Evolutionary conservation across 257 asterid genomes (phyloP).

Genomic region (Gynochthodes officinalis): DNA sequence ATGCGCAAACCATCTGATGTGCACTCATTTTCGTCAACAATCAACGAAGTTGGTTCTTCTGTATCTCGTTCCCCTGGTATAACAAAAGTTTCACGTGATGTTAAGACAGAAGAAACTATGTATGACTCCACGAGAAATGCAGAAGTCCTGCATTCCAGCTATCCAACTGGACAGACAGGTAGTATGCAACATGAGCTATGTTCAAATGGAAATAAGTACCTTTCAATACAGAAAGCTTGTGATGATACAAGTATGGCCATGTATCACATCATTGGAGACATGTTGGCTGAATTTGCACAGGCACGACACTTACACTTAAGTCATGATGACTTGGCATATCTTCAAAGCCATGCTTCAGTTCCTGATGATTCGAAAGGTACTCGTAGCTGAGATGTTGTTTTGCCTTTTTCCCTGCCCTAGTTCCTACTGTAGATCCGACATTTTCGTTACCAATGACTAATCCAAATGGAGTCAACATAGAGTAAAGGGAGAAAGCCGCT

Average conservation of each 20-base stretch:
- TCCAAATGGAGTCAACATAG: neutral
- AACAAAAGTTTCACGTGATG: no score
- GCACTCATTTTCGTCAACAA: no score
- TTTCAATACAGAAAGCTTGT: slow-evolving; percentile 74
- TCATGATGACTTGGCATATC: slow-evolving; percentile 43
- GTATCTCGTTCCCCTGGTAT: no score
- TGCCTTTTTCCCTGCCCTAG: neutral
- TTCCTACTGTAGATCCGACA: neutral
- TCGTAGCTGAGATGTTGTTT: neutral
- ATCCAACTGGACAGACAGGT: slow-evolving; percentile 23
- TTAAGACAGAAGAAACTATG: no score
- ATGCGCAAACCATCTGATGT: no score
- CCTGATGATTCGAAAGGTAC: slow-evolving; percentile 45
- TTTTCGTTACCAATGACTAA: neutral
- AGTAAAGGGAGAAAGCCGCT: neutral
- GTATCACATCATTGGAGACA: slow-evolving; percentile 46
- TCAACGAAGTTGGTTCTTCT: no score
- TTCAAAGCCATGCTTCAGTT: slow-evolving; percentile 29
- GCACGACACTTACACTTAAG: slow-evolving; percentile 33
- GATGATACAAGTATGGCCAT: slow-evolving; percentile 62
- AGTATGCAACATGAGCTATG: slow-evolving; percentile 20
- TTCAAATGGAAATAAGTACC: slow-evolving; percentile 46
- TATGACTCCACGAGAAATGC: no score
- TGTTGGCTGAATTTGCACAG: slow-evolving; percentile 50
- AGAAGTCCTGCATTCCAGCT: no score